Base-by-base conservation (phyloP, 371 early-diverging fungal genomes). In the Mucor circinelloides region DNA sequence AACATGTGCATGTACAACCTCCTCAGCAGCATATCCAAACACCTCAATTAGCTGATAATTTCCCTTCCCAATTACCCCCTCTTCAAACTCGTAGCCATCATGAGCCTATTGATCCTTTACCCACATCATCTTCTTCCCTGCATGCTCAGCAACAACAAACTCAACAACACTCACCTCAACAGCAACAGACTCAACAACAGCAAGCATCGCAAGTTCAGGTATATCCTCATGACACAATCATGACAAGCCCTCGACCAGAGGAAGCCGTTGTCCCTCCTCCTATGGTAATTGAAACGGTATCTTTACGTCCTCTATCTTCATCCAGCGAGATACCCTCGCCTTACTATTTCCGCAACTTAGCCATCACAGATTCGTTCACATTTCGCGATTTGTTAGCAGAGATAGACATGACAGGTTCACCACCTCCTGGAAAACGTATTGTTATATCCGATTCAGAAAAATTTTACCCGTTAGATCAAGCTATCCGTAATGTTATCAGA, bases 401-500 rank as follows among this genome's bases (percentile, higher is more conserved):
- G 52, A 68, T 78, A 15, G 78, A 78, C n/a, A 68, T 71, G 60
- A 67, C 59, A 25, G 73, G 73, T 2, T 62, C 75, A 6, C 78
- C 78, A 50, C 78, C 78, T 7, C 73, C 70, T 23, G 78, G 78
- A 9, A 78, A 78, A 61, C 67, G 74, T 1, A 68, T 78, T 7
- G 70, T 78, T 21, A 72, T 78, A 3, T 72, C 72, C 0, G 73
- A 75, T 60, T 50, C 56, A 27, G 67, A 72, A 15, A 66, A 67
- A 46, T 66, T 72, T 15, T 78, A 68, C 58, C 78, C 78, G 19
- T 42, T 78, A 46, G 73, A 70, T 58, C 70, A 70, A 42, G 63
- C 75, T n/a, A 78, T 78, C 19, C 64, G 75, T 36, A 70, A 66
- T 48, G 78, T 75, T 3, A 72, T 75, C 27, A 23, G 58, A 40